These are phyloP conservation scores for Fusarium stilboides DNA, from an alignment of 2,329 filamentous ascomycete genomes.

Conservation along the genomic window DNA sequence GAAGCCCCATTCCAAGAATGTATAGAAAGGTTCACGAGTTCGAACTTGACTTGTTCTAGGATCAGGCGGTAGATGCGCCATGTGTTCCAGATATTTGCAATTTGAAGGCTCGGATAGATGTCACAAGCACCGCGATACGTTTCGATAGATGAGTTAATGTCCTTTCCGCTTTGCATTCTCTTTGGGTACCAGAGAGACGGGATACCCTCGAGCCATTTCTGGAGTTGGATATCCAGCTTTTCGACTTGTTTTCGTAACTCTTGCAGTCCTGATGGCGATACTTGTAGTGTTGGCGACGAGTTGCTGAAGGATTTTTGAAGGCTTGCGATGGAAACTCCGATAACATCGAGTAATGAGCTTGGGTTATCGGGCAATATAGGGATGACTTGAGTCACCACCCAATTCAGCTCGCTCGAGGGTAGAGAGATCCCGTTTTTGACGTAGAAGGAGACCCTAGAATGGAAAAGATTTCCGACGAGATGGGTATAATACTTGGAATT, in stretches of 20 bases:
- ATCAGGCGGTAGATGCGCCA: constrained; percentile 34
- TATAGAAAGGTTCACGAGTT: fast-evolving
- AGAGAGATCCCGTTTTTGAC: constrained; percentile 8
- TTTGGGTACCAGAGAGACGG: constrained; percentile 10
- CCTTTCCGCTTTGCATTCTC: neutral
- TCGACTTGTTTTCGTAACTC: neutral
- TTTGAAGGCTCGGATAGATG: constrained; percentile 34
- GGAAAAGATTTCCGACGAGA: constrained; percentile 30
- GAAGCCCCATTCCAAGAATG: fast-evolving
- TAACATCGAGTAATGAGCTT: constrained; percentile 31
- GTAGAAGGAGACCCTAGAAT: constrained; percentile 17
- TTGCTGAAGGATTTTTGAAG: neutral
- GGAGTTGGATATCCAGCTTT: constrained; percentile 8
- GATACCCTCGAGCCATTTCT: constrained; percentile 5
- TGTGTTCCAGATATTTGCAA: constrained; percentile 39
- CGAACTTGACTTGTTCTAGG: neutral
- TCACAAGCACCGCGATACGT: neutral
- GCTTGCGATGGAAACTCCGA: constrained; percentile 12
- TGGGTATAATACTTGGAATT: neutral
- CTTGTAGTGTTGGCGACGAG: neutral
- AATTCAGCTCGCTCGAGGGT: neutral
- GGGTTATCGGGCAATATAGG: constrained; percentile 14
- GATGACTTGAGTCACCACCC: constrained; percentile 15
- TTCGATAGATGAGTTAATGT: fast-evolving
- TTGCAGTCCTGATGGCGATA: fast-evolving